Base-by-base conservation (phyloP, 495 filamentous ascomycete species). In the Neurospora sp. region DNA sequence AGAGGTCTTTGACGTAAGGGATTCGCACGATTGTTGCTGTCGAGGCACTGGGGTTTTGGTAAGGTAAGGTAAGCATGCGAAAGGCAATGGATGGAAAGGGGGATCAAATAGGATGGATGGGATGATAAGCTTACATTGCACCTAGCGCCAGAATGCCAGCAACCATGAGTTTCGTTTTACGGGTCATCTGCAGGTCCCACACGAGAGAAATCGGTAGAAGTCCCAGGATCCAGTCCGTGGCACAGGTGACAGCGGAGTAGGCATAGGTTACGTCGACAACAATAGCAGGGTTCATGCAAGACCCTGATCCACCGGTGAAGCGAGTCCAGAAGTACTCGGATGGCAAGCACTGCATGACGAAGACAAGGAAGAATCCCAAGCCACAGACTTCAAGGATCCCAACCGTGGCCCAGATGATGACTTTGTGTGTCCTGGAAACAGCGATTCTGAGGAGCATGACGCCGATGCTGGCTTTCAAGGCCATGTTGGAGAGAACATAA, bases 401-500 rank as follows among this genome's bases (percentile, higher is more conserved):
- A 40, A 82, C 76, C 1, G 78, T 69, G 0, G 74, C 41, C 42
- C 75, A 76, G 70, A 86, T 81, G 69, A 83, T 81, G 73, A 76
- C 74, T 42, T 79, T 78, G 71, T 87, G 84, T 12, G 75, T n/a
- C n/a, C 68, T 73, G 16, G 75, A 70, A 18, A 83, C 75, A 35
- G 83, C 76, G 20, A 87, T 76, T 53, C 85, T 81, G 8, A 85
- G 80, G 16, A 86, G 78, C 75, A 86, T 83, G 72, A 81, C 73
- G 61, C 78, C 83, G 71, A 87, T 81, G 41, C 81, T 80, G 40
- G 83, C 71, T 14, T 82, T 66, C 8, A 79, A 71, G 53, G 76
- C 76, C 75, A 77, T 83, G 41, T 74, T 76, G 22, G 53, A 14
- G 11, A 53, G 11, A 5, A 69, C 46, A 71, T 78, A 79, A 16